These are phyloP conservation scores for Lasiodiplodia gonubiensis DNA, from an alignment of 2,329 filamentous ascomycete genomes.

Conservation along the genomic window DNA sequence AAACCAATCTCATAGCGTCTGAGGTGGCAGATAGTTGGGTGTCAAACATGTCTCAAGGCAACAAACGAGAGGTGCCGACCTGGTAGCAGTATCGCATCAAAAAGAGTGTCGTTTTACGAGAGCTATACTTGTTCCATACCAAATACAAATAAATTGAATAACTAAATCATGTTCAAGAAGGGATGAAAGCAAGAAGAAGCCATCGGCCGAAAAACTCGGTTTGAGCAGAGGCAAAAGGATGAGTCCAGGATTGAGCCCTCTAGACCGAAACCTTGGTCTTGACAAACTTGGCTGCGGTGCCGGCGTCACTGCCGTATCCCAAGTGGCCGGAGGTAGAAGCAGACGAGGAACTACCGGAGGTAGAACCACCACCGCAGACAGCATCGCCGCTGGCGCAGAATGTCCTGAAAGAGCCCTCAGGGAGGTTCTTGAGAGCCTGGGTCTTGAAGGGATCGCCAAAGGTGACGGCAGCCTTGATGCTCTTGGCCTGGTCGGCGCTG, in stretches of 20 bases:
- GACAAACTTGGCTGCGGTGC: conserved; percentile 38
- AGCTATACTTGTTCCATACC: conserved; percentile 3
- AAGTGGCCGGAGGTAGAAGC: conserved; percentile 37
- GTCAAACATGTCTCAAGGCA: too few relatives aligned
- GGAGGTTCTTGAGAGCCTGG: conserved; percentile 34
- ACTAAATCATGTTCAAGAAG: conserved; percentile 18
- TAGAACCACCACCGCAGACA: conserved; percentile 37
- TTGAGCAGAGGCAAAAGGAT: not conserved
- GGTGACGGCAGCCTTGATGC: conserved; percentile 40
- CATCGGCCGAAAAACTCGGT: not conserved
- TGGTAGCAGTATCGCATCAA: not conserved
- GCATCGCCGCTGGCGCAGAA: conserved; percentile 27
- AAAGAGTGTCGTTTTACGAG: conserved; percentile 4
- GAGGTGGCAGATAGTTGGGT: too few relatives aligned
- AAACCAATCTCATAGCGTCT: too few relatives aligned
- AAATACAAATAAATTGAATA: not conserved
- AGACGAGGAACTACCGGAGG: not conserved
- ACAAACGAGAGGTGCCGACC: too few relatives aligned
- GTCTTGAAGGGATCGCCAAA: conserved; percentile 47
- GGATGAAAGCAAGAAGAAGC: not conserved
- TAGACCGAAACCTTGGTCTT: conserved; percentile 26
- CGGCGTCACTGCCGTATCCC: conserved; percentile 39
- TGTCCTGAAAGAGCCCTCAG: conserved; percentile 36
- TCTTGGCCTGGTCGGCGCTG: not conserved
- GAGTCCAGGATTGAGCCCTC: not conserved